phyloP scores from a whole-genome alignment of 2,329 filamentous ascomycete genomes.

The Cercospora sojina region DNA sequence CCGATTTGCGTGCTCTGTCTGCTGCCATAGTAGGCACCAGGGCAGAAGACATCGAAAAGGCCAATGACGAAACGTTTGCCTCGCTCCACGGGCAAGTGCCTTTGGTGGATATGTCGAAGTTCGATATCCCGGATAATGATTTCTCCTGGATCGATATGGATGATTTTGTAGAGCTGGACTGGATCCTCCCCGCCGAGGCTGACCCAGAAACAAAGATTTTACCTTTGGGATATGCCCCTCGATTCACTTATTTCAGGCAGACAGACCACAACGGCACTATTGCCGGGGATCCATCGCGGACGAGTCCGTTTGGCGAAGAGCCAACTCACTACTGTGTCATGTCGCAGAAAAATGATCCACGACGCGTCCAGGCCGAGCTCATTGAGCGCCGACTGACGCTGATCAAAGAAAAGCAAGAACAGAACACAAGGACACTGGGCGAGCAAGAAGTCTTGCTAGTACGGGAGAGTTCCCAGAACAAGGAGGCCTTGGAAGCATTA shows the following conservation, averaged over 20 bases:
- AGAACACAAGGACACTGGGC: slow-evolving; percentile 69
- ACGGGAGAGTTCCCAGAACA: slow-evolving; percentile 52
- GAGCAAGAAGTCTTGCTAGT: slow-evolving; percentile 69
- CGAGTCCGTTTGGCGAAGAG: slow-evolving; percentile 88
- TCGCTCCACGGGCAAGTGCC: slow-evolving; percentile 54
- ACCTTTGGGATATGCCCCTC: slow-evolving; percentile 86
- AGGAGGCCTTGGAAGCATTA: slow-evolving; percentile 50
- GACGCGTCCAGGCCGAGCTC: slow-evolving; percentile 80
- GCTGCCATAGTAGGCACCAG: slow-evolving; percentile 82
- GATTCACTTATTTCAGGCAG: slow-evolving; percentile 95
- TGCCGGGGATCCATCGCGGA: slow-evolving; percentile 74
- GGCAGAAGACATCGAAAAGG: slow-evolving; percentile 68
- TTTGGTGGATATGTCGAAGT: slow-evolving; percentile 70
- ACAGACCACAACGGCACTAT: slow-evolving; percentile 85
- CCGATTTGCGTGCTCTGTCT: slow-evolving; percentile 89
- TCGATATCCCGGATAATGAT: slow-evolving; percentile 93
- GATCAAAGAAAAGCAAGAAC: slow-evolving; percentile 72
- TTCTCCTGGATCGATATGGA: slow-evolving; percentile 99
- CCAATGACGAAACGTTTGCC: slow-evolving; percentile 62
- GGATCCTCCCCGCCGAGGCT: slow-evolving; percentile 85
- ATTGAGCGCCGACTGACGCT: slow-evolving; percentile 78
- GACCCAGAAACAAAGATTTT: slow-evolving; percentile 94
- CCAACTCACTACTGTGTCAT: slow-evolving; percentile 94
- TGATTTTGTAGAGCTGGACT: slow-evolving; percentile 96
- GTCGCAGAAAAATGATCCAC: slow-evolving; percentile 71